Evolutionary conservation across 306 rosid genomes (phyloP), one percentile per base, ranked within the genome.

Genomic region (Vigna nakashimae): DNA sequence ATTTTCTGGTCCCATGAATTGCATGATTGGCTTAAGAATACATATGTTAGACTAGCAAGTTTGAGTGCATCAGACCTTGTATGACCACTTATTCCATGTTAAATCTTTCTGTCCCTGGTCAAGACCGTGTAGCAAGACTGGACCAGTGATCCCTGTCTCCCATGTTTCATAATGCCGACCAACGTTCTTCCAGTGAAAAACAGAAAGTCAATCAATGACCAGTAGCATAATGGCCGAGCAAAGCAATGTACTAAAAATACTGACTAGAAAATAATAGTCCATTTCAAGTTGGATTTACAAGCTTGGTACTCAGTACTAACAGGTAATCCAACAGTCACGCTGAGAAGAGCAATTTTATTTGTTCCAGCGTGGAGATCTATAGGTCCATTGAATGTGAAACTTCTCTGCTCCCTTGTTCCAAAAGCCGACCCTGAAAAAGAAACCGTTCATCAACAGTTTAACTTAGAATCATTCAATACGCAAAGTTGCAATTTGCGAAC

Each of bases 271-370:
- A 24, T 9, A 36, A 12, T 13, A 34, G 30, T 26, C 20, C 71
- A 17, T 43, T 36, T 76, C 62, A 42, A 58, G 69, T 42, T 15
- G 64, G 83, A 49, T 38, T 73, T 71, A 43, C 51, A 82, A 60
- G 43, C 69, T 81, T 49, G 79, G 52, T 26, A 69, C 84, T 80
- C 9, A 88, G 57, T 48, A 78, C 91, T 80, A 26, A 95, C 99
- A 30, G 90, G 98, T 73, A 95, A 88, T 88, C 99, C 99, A 63
- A 92, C 94, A 38, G 99, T 90, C 22, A 90, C 73, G 59, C 98
- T 95, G 68, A 95, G 98, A 57, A 95, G 90, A 64, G 99, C 88
- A 77, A 95, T 88, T 86, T 79, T 89, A 65, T 94, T 94, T 71
- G 83, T 82, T 85, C 98, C 98, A 14, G 92, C 87, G 6, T 30